phyloP scores from a whole-genome alignment of 257 asterid genomes.

The Anisodus acutangulus region DNA sequence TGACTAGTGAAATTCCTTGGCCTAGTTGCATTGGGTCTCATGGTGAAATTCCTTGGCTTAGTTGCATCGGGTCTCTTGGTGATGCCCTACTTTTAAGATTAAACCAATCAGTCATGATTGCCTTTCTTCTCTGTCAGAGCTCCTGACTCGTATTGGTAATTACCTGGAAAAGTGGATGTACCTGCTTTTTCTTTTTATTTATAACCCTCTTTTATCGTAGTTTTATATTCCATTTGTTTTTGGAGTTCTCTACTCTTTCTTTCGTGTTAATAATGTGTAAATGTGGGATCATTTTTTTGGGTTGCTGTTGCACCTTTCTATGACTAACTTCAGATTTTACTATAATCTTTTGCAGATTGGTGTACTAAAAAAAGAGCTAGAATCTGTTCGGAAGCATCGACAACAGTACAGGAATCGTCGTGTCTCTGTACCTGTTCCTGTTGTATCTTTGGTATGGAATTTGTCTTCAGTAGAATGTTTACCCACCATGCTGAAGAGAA shows the following conservation, averaged over 20 bases:
- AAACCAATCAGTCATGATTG: neutral
- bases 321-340: slow-evolving; percentile 1
- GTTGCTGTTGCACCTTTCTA: neutral
- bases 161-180: neutral
- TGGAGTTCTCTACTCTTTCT: neutral
- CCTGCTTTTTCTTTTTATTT: neutral
- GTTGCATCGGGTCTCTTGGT: neutral
- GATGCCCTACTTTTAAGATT: slow-evolving; percentile 12
- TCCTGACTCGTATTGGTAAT: neutral
- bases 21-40: neutral
- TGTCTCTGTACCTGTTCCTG: slow-evolving; percentile 80
- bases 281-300: neutral
- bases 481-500: slow-evolving; percentile 14
- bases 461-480: neutral
- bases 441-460: slow-evolving; percentile 84
- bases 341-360: slow-evolving; percentile 55
- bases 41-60: neutral
- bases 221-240: neutral
- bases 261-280: neutral
- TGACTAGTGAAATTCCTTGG: slow-evolving; percentile 7
- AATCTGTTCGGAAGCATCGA: slow-evolving; percentile 95
- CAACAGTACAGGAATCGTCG: slow-evolving; percentile 90
- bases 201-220: neutral
- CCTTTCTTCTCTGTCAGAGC: neutral
- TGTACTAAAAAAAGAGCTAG: slow-evolving; percentile 89